Evolutionary conservation across 2,329 filamentous ascomycete species (phyloP).

Genomic region (Ophiostoma sp.): DNA sequence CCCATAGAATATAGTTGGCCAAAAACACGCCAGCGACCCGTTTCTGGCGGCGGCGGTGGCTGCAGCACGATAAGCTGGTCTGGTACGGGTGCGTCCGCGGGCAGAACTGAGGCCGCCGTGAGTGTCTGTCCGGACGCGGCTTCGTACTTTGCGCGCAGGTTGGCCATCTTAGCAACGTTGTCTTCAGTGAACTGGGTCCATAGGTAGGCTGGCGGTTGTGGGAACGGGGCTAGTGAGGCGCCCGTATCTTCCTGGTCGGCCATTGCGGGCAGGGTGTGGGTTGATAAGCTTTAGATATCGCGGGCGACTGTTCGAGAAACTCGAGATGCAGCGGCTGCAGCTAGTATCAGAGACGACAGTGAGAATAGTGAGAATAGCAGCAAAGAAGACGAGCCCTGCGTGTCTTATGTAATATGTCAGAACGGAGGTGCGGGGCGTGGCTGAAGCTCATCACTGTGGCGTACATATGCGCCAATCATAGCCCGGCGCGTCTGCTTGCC

Average conservation of each 20-base stretch:
- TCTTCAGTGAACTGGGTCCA: conserved; percentile 80
- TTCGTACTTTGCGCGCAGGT: conserved; percentile 39
- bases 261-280: conserved; percentile 36
- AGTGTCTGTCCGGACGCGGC: conserved; percentile 30
- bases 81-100: conserved; percentile 46
- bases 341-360: not conserved
- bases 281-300: not conserved
- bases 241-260: conserved; percentile 44
- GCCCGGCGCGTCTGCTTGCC: not conserved
- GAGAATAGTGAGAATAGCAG: not conserved
- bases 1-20: conserved; percentile 59
- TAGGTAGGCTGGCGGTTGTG: conserved; percentile 74
- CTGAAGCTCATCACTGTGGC: not conserved
- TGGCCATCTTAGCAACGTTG: conserved; percentile 56
- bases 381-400: not conserved
- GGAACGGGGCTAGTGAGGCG: conserved; percentile 40
- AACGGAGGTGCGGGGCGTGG: not conserved
- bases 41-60: conserved; percentile 67
- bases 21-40: conserved; percentile 70
- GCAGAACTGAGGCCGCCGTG: conserved; percentile 34
- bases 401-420: not conserved
- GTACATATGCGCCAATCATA: not conserved
- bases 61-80: conserved; percentile 70
- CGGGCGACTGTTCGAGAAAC: not conserved
- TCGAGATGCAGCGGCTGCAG: not conserved